These are phyloP conservation scores for Camelina neglecta DNA, from an alignment of 345 rosid genomes.

Conservation along the genomic window DNA sequence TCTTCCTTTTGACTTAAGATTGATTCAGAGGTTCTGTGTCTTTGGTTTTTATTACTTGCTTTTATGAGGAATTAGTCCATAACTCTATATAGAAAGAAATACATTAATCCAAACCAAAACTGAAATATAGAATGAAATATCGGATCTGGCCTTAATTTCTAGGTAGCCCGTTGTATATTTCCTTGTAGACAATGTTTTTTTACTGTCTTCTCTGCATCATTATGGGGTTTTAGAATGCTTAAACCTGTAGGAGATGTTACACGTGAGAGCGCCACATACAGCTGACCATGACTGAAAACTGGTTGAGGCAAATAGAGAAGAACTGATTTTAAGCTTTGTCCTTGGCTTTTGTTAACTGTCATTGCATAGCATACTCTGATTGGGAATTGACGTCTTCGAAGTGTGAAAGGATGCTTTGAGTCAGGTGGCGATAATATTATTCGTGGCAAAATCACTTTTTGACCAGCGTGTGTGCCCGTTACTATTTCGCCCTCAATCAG, in stretches of 20 bases:
- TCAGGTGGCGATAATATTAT: background rate
- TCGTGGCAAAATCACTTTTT: background rate
- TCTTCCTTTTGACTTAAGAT: too few relatives aligned
- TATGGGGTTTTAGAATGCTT: too few relatives aligned
- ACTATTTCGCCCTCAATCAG: background rate
- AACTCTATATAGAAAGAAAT: too few relatives aligned
- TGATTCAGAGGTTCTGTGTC: too few relatives aligned
- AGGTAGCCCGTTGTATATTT: too few relatives aligned
- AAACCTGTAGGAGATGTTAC: conserved; percentile 6
- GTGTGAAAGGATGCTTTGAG: background rate
- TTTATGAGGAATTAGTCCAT: too few relatives aligned
- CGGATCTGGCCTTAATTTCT: too few relatives aligned
- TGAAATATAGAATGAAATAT: too few relatives aligned
- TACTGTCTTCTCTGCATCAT: too few relatives aligned
- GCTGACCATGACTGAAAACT: background rate
- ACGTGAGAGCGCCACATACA: conserved; percentile 3
- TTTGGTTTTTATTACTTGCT: too few relatives aligned
- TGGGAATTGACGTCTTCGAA: background rate
- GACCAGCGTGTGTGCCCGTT: background rate
- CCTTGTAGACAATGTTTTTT: too few relatives aligned
- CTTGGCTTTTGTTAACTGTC: background rate
- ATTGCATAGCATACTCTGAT: background rate
- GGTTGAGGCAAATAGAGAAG: background rate
- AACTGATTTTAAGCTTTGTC: background rate
- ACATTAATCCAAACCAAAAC: too few relatives aligned